Evolutionary conservation across 2,329 filamentous ascomycete species (phyloP).

Genomic region (Epichloe aotearoae): DNA sequence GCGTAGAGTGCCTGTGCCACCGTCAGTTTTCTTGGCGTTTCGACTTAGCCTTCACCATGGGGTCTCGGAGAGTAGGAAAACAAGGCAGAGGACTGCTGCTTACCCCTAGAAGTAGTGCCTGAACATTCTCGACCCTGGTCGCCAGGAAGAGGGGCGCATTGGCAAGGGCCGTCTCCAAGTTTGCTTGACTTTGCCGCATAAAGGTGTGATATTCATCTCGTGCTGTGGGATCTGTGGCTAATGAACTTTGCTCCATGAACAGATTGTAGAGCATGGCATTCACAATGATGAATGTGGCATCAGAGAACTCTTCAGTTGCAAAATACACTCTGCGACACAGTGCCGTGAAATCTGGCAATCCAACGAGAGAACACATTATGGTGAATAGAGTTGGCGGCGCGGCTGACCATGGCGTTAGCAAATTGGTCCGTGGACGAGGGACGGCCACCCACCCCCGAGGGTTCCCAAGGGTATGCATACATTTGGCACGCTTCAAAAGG

Average conservation of each 20-base stretch:
- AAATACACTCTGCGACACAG: slow-evolving; percentile 39
- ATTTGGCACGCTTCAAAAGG: slow-evolving; percentile 34
- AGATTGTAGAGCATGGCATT: slow-evolving; percentile 36
- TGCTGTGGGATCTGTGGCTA: slow-evolving; percentile 18
- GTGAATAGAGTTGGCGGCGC: slow-evolving; percentile 35
- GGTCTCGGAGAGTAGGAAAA: background rate
- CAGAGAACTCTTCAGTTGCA: slow-evolving; percentile 34
- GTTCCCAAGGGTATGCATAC: slow-evolving; percentile 13
- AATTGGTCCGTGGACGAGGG: background rate
- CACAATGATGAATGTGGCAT: slow-evolving; percentile 37
- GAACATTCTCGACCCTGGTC: slow-evolving; percentile 38
- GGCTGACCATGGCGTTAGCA: slow-evolving; percentile 17
- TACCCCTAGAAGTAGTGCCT: slow-evolving; percentile 46
- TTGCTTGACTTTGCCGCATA: slow-evolving; percentile 29
- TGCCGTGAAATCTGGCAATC: slow-evolving; percentile 34
- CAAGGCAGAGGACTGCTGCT: slow-evolving; percentile 10
- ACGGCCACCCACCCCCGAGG: too few relatives aligned
- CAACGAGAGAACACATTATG: slow-evolving; percentile 35
- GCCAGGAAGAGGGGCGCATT: slow-evolving; percentile 44
- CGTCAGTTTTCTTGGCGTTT: background rate
- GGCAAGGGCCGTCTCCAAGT: slow-evolving; percentile 35
- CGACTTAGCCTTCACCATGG: background rate
- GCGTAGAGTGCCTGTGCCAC: slow-evolving; percentile 42
- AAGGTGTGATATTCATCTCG: slow-evolving; percentile 25
- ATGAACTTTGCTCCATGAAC: slow-evolving; percentile 31